phyloP scores from a whole-genome alignment of 169 alveolate genomes.

The Cryptosporidium xiaoi region DNA sequence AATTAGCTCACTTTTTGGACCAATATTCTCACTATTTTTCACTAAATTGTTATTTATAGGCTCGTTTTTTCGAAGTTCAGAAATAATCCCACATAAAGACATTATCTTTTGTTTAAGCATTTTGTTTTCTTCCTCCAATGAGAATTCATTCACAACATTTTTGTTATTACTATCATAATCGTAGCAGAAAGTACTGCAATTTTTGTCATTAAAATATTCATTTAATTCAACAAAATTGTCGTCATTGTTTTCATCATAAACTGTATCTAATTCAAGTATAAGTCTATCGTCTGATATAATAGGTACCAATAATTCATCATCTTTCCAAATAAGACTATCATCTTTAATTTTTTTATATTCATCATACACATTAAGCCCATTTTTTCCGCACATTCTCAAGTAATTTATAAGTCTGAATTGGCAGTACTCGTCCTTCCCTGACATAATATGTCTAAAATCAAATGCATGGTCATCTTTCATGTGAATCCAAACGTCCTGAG shows the following conservation, averaged over 20 bases:
- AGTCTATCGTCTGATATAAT: slow-evolving; percentile 43
- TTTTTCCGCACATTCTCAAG: slow-evolving; percentile 25
- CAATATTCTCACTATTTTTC: not conserved
- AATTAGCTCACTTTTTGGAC: slow-evolving; percentile 1
- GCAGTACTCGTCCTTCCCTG: slow-evolving; percentile 9
- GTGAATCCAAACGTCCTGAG: slow-evolving; percentile 53
- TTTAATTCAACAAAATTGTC: not conserved
- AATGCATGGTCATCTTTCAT: slow-evolving; percentile 43
- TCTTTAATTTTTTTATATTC: slow-evolving; percentile 15
- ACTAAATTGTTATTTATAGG: not conserved
- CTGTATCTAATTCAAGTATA: slow-evolving; percentile 37
- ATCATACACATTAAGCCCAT: slow-evolving; percentile 15
- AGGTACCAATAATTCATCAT: slow-evolving; percentile 10
- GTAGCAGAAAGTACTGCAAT: not conserved
- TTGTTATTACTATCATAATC: not conserved
- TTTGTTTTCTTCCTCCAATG: slow-evolving; percentile 51
- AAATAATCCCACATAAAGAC: slow-evolving; percentile 5
- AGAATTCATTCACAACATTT: slow-evolving; percentile 14
- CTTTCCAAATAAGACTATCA: slow-evolving; percentile 25
- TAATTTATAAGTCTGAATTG: slow-evolving; percentile 37
- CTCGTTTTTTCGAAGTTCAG: slow-evolving; percentile 15
- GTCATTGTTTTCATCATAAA: not conserved
- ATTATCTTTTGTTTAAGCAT: slow-evolving; percentile 29
- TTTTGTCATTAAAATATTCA: not conserved
- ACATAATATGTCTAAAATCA: slow-evolving; percentile 1